Base-by-base conservation (phyloP, 345 rosid genomes). In the Eucalyptus grandis region DNA sequence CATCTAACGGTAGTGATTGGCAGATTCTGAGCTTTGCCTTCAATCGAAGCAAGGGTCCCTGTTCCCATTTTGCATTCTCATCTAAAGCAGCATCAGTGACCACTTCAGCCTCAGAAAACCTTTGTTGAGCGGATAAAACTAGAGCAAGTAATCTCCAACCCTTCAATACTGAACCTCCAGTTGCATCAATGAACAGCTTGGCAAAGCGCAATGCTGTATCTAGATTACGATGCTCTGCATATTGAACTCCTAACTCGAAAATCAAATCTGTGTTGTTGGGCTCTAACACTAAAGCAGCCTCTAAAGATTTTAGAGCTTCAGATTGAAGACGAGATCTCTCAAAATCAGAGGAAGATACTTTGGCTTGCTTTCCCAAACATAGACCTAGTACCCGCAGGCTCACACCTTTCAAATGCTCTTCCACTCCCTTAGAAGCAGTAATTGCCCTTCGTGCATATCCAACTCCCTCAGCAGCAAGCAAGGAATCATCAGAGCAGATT, bases 61-160 rank as follows among this genome's bases (percentile, higher is more conserved):
- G 98, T 89, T 98, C 99, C 99, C 99, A 98, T 89, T 95, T 97
- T 69, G 96, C 94, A 46, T 96, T 97, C 96, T 97, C 99, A 88
- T 97, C 99, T 85, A 97, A 93, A 90, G 99, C 98, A 89, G 99
- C 99, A 91, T 95, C 98, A 13, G 92, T 96, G 58, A 98, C 99
- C 86, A 95, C 97, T 91, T 95, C 97, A 90, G 99, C 97, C 94
- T 96, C 98, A 11, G 98, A 89, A 90, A 94, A 96, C 90, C 96
- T 92, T 81, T 96, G 98, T 86, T 97, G 99, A 91, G 99, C 99
- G 4, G 99, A 95, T 91, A 98, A 92, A 91, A 97, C 95, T 87
- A 96, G 94, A 46, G 96, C 95, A 14, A 97, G 96, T 54, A 98
- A 92, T 89, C 98, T 95, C 99, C 99, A 98, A 49, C 99, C 99